These are phyloP conservation scores for Adenanthera pavonina DNA, from an alignment of 306 rosid genomes.

Conservation along the genomic window DNA sequence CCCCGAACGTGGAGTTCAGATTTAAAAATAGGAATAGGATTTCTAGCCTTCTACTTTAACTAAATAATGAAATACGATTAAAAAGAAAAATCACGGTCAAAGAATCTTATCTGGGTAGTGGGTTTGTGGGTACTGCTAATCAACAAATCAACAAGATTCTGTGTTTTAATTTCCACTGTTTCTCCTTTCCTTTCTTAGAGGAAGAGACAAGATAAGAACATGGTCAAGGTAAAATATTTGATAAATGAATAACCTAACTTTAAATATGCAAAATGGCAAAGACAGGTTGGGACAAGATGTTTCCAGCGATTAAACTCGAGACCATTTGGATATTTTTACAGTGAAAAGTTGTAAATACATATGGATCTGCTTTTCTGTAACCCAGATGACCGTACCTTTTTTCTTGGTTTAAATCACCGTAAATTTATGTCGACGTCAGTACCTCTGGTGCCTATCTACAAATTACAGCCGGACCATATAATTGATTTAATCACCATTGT, in stretches of 20 bases:
- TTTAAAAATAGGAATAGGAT: not conserved
- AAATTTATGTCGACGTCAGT: not conserved
- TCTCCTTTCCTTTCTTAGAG: conserved; percentile 1
- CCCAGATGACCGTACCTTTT: not conserved
- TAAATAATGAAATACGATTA: not conserved
- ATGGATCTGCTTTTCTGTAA: not conserved
- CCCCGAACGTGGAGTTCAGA: conserved; percentile 11
- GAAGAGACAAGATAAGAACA: conserved; percentile 6
- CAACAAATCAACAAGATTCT: conserved; percentile 2
- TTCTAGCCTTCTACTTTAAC: not conserved
- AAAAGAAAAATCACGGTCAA: not conserved
- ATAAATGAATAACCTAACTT: not conserved
- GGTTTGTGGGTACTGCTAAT: not conserved
- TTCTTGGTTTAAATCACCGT: not conserved
- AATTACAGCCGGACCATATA: not conserved
- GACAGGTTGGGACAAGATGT: not conserved
- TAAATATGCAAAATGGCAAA: not conserved
- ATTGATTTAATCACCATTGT: not conserved
- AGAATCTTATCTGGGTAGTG: not conserved
- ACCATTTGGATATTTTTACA: not conserved
- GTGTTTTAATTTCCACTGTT: not conserved
- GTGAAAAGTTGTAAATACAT: not conserved
- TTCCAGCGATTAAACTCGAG: not conserved
- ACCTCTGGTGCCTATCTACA: not conserved
- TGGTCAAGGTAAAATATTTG: not conserved